Base-by-base conservation (phyloP, 805 yeast species). In the Pichia californica region DNA sequence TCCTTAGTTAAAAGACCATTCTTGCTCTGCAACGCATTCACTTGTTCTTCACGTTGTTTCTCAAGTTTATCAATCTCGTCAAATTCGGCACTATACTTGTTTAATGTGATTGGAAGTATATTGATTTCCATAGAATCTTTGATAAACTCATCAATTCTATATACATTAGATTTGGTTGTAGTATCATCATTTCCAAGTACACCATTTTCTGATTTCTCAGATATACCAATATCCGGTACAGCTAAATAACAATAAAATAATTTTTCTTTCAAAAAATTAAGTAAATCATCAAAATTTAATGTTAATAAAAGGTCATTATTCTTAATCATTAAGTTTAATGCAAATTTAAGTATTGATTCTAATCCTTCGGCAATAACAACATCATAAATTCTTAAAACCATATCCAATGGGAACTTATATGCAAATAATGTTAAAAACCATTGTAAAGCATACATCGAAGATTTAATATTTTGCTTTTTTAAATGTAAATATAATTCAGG, bases 351-450 rank as follows among this genome's bases (percentile, higher is more conserved):
- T 36, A 91, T 69, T 3, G 95, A 79, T 64, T 89, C 98, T 35
- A 83, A 68, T 31, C 99, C 99, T 66, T 93, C 96, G 7, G 94
- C 82, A 41, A 93, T 79, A 7, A 93, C 79, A 47, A 87, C 76
- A 65, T 93, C 99, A 61, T 77, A 87, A 32, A 93, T 86, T 48
- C 97, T 72, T 50, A 88, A 66, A 20, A 93, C 97, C 58, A 91
- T 82, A 44, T 80, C 85, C 40, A 89, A 68, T 14, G 99, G 98
- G 61, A 93, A 91, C 59, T 88, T 88, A 68, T 93, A 93, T 7
- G 96, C 95, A 64, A 93, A 93, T 51, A 93, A 74, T 0, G 98
- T 93, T 54, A 93, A 71, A 57, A 93, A 91, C 99, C 99, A 93
- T 63, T 93, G 98, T 2, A 95, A 81, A 0, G 97, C 98, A 68